Evolutionary conservation across 2,329 filamentous ascomycete species (phyloP).

Genomic region (Epicoccum nigrum): DNA sequence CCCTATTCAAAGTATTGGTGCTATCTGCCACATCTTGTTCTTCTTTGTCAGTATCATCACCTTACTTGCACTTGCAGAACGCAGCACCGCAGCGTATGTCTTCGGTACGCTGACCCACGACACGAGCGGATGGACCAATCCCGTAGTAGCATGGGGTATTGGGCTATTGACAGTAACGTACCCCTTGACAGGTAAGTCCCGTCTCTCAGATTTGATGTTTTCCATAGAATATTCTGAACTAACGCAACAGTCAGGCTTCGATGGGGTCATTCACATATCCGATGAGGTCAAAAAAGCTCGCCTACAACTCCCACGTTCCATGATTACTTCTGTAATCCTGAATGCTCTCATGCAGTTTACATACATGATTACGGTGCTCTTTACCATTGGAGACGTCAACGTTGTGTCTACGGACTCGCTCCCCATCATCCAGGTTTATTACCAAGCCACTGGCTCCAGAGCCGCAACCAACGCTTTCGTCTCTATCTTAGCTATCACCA

Average conservation of each 20-base stretch:
- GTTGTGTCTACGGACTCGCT: constrained; percentile 21
- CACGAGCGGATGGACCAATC: constrained; percentile 46
- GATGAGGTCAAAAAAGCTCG: constrained; percentile 52
- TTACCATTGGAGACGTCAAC: constrained; percentile 51
- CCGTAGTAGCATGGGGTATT: constrained; percentile 51
- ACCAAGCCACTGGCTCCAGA: constrained; percentile 49
- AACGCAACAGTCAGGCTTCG: constrained; percentile 46
- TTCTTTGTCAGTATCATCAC: constrained; percentile 58
- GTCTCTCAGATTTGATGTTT: no score
- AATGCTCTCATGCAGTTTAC: constrained; percentile 53
- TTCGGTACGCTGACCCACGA: constrained; percentile 54
- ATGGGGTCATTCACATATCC: constrained; percentile 54
- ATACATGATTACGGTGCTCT: constrained; percentile 53
- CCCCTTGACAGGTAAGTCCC: background rate
- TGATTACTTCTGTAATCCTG: constrained; percentile 46
- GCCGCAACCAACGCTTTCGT: constrained; percentile 51
- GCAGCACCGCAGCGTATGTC: constrained; percentile 45
- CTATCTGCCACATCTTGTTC: constrained; percentile 53
- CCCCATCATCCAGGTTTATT: constrained; percentile 49
- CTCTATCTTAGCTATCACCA: constrained; percentile 46
- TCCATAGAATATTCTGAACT: no score
- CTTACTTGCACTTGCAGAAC: constrained; percentile 51
- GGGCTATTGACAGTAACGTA: constrained; percentile 44
- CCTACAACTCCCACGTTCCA: constrained; percentile 49
- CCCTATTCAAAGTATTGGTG: constrained; percentile 53